Evolutionary conservation across 495 filamentous ascomycete species (phyloP).

Genomic region (Elaphomyces granulatus): DNA sequence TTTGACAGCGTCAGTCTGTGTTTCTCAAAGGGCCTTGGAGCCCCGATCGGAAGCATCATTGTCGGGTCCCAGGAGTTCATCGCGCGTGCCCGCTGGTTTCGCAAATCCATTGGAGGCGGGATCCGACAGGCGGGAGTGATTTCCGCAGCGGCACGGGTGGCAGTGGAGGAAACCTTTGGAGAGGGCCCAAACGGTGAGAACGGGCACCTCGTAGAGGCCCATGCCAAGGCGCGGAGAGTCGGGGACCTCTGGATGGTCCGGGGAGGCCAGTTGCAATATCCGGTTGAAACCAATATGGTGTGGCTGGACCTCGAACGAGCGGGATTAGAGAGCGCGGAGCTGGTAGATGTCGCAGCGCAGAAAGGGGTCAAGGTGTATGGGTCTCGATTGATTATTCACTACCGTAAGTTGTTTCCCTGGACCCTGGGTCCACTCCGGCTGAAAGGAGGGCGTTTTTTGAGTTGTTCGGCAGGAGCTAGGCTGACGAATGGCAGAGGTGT

Average conservation of each 20-base stretch:
- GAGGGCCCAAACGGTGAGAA: slow-evolving; percentile 42
- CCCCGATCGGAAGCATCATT: slow-evolving; percentile 72
- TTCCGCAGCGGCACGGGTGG: slow-evolving; percentile 32
- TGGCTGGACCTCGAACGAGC: slow-evolving; percentile 63
- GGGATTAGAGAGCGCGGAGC: slow-evolving; percentile 28
- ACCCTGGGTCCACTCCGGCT: no score
- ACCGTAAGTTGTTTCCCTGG: slow-evolving; percentile 32
- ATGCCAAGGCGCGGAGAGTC: slow-evolving; percentile 50
- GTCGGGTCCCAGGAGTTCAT: slow-evolving; percentile 52
- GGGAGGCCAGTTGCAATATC: slow-evolving; percentile 30
- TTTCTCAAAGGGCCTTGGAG: slow-evolving; percentile 81
- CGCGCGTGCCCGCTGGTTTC: slow-evolving; percentile 59
- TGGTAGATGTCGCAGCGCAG: slow-evolving; percentile 24
- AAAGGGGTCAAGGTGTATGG: slow-evolving; percentile 28
- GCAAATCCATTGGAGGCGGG: slow-evolving; percentile 78
- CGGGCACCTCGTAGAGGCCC: slow-evolving; percentile 46
- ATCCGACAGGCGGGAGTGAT: slow-evolving; percentile 50
- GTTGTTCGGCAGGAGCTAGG: not conserved
- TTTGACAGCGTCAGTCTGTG: slow-evolving; percentile 77
- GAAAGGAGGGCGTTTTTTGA: no score
- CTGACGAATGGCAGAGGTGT: slow-evolving; percentile 31
- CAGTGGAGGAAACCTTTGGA: slow-evolving; percentile 46
- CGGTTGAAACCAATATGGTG: slow-evolving; percentile 78
- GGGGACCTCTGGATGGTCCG: slow-evolving; percentile 46
- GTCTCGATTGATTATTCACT: slow-evolving; percentile 30